Evolutionary conservation across 805 yeast species (phyloP), one percentile per base, ranked within the genome.

Genomic region (Vanderwaltozyma yarrowii): DNA sequence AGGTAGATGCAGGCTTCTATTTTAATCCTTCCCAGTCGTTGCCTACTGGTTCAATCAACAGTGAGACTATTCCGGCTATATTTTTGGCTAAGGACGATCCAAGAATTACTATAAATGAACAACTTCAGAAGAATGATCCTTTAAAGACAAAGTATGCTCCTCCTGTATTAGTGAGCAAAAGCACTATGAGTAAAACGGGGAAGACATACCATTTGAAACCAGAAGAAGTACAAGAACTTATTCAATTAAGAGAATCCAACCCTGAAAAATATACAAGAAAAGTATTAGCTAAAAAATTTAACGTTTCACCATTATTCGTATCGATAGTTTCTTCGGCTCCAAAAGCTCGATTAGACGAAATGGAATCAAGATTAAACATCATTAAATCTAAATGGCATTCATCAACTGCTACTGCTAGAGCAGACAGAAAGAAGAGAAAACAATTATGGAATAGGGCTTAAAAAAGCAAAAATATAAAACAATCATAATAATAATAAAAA

Each of bases 21-120:
- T 67, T 65, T 50, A 68, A 73, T 45, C 78, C 78, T 15, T 71
- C 85, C 30, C 87, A 86, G 18, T 73, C 88, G 3, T 71, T 81
- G 12, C 67, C 79, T 20, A 60, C 71, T 11, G 62, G 69, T 40
- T 62, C 74, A 58, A 41, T 58, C 44, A 58, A 71, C 64, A 55
- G 56, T 39, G 65, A 60, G 44, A 56, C 61, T 2, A 78, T 92
- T 2, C 94, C 94, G 14, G 68, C 67, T 37, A 75, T 78, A 2
- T 84, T 84, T 55, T 58, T 84, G 40, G 86, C 92, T 10, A 45
- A 61, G 5, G 60, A 58, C 30, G 85, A 82, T 52, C 74, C 76
- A 31, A 70, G 92, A 46, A 66, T 68, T 37, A 61, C 56, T 2
- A 48, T 67, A 10, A 47, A 46, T 21, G 46, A 59, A 26, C 51